Conservation (phyloP, 371 early-diverging fungal species). For the Phascolomyces articulosus region DNA sequence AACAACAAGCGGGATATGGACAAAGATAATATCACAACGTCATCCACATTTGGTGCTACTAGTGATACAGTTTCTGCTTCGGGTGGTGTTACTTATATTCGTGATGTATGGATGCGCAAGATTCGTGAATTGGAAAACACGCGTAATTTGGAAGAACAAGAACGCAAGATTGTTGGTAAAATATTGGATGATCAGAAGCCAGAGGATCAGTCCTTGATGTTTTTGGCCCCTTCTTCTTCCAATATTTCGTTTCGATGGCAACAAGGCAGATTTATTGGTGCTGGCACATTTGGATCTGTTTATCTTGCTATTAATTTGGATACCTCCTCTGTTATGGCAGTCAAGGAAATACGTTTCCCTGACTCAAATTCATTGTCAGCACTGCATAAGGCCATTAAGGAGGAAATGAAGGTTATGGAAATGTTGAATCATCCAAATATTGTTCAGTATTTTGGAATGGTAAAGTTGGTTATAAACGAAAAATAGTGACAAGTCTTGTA, state of each 20-base stretch:
- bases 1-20: constrained; percentile 23
- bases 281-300: constrained; percentile 88
- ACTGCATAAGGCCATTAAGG: constrained; percentile 77
- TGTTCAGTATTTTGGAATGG: constrained; percentile 87
- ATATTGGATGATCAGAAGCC: constrained; percentile 79
- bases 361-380: constrained; percentile 71
- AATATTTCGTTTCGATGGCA: constrained; percentile 87
- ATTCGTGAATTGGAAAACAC: constrained; percentile 55
- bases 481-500: too few species aligned
- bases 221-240: constrained; percentile 76
- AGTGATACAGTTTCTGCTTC: constrained; percentile 30
- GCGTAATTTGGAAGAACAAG: constrained; percentile 55
- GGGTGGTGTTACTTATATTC: constrained; percentile 48
- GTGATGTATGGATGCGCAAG: constrained; percentile 60
- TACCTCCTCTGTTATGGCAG: constrained; percentile 89
- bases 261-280: constrained; percentile 85
- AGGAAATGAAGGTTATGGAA: constrained; percentile 92
- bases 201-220: constrained; percentile 77
- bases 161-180: constrained; percentile 70
- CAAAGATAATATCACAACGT: constrained; percentile 45
- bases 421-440: constrained; percentile 90
- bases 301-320: constrained; percentile 85
- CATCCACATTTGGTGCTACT: constrained; percentile 47
- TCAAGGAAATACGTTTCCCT: constrained; percentile 91
- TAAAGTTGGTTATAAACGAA: too few species aligned